Evolutionary conservation across 176 grass and related monocot genomes (phyloP).

Genomic region (sorghum (Sorghum bicolor)): DNA sequence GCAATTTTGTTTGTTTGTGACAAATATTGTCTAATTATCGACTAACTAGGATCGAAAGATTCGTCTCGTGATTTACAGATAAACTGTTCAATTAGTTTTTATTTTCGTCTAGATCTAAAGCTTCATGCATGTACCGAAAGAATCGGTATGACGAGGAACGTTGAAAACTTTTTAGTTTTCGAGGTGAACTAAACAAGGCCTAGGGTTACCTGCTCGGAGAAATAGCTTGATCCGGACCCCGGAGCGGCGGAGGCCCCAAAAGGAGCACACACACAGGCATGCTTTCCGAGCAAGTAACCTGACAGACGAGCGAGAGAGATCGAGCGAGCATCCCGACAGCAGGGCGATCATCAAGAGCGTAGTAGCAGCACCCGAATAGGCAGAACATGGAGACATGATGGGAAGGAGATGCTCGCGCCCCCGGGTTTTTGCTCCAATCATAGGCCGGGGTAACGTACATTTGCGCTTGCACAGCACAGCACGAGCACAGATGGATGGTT

Average conservation of each 20-base stretch:
- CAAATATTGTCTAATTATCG: too few species aligned
- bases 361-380: neutral
- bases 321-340: neutral
- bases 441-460: neutral
- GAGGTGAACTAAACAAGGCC: too few species aligned
- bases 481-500: neutral
- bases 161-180: too few species aligned
- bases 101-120: too few species aligned
- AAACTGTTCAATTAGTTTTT: too few species aligned
- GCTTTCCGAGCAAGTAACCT: constrained; percentile 30
- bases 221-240: neutral
- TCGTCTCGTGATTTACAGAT: too few species aligned
- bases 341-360: neutral
- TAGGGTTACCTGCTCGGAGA: neutral
- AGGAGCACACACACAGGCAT: neutral
- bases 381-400: constrained; percentile 32
- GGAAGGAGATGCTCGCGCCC: constrained; percentile 1
- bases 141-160: too few species aligned
- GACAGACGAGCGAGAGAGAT: neutral
- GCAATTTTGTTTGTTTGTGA: too few species aligned
- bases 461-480: neutral
- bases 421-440: constrained; percentile 11
- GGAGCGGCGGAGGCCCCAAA: neutral
- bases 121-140: too few species aligned
- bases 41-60: too few species aligned